A percentile compares a stretch with the other conserved stretches of the same genome.
phyloP scores from a whole-genome alignment of 2,329 filamentous ascomycete species.

The Akanthomyces muscarius region DNA sequence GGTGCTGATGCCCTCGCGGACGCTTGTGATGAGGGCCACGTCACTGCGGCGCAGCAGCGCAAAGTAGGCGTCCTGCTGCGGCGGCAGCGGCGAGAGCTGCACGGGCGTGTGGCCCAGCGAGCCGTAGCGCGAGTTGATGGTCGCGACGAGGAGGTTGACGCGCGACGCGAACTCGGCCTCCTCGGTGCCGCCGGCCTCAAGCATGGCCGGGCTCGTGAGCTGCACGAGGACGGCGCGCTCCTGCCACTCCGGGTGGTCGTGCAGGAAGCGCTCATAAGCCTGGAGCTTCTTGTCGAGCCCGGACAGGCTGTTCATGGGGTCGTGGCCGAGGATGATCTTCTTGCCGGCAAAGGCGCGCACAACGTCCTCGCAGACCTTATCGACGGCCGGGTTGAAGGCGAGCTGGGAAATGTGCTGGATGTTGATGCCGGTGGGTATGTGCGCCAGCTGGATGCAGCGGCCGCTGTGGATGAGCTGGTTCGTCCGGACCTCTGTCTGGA shows the following conservation, averaged over 20 bases:
- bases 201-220: slow-evolving; percentile 81
- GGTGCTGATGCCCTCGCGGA: slow-evolving; percentile 96
- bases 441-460: slow-evolving; percentile 80
- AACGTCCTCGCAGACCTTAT: slow-evolving; percentile 68
- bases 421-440: slow-evolving; percentile 95
- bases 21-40: slow-evolving; percentile 89
- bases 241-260: slow-evolving; percentile 85
- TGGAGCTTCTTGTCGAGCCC: slow-evolving; percentile 92
- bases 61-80: slow-evolving; percentile 87
- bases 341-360: slow-evolving; percentile 78
- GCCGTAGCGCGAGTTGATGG: slow-evolving; percentile 87
- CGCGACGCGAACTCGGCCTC: slow-evolving; percentile 80
- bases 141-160: slow-evolving; percentile 83
- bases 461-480: slow-evolving; percentile 63
- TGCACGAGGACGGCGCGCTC: slow-evolving; percentile 91
- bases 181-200: slow-evolving; percentile 67
- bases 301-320: slow-evolving; percentile 87
- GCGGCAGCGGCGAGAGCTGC: slow-evolving; percentile 90
- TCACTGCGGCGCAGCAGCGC: slow-evolving; percentile 84
- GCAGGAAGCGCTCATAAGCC: slow-evolving; percentile 88
- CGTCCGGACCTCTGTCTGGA: slow-evolving; percentile 80
- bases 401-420: slow-evolving; percentile 68
- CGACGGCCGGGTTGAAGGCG: slow-evolving; percentile 67
- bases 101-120: slow-evolving; percentile 86
- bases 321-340: slow-evolving; percentile 91